Evolutionary conservation across 2,329 filamentous ascomycete genomes (phyloP).

Genomic region (Ceratocystis lukuohia): DNA sequence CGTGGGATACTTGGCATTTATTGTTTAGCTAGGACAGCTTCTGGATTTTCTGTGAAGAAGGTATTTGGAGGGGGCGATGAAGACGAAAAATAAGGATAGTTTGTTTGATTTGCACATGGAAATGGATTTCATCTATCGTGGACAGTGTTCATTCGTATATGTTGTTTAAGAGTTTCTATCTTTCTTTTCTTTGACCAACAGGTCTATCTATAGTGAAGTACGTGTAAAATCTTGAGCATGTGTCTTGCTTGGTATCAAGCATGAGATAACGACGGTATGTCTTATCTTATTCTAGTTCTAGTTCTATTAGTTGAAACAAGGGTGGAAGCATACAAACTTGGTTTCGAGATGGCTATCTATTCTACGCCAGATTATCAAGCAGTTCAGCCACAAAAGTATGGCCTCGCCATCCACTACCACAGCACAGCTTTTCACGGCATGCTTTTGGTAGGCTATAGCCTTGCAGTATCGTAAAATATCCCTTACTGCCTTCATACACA

Average conservation of each 20-base stretch:
- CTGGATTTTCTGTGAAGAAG: background rate
- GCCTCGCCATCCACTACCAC: no score
- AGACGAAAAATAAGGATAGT: background rate
- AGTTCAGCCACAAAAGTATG: no score
- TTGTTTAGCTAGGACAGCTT: background rate
- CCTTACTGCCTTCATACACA: background rate
- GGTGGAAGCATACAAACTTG: background rate
- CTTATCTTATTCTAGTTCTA: background rate
- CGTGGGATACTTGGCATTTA: slow-evolving; percentile 16
- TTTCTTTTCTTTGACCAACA: background rate
- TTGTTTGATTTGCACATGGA: background rate
- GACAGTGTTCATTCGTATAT: slow-evolving; percentile 6
- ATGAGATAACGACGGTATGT: background rate
- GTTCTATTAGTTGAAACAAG: background rate
- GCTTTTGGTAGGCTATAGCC: no score
- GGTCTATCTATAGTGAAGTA: background rate
- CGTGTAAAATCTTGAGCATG: background rate
- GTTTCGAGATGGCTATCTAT: background rate
- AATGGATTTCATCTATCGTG: slow-evolving; percentile 16
- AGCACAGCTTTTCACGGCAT: no score
- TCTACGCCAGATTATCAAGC: background rate
- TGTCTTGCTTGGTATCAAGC: background rate
- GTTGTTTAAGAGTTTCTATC: background rate
- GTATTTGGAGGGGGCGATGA: background rate
- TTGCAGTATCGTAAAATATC: background rate